phyloP scores from a whole-genome alignment of 768 basidiomycete species.

The Boletus rubroflammeus region DNA sequence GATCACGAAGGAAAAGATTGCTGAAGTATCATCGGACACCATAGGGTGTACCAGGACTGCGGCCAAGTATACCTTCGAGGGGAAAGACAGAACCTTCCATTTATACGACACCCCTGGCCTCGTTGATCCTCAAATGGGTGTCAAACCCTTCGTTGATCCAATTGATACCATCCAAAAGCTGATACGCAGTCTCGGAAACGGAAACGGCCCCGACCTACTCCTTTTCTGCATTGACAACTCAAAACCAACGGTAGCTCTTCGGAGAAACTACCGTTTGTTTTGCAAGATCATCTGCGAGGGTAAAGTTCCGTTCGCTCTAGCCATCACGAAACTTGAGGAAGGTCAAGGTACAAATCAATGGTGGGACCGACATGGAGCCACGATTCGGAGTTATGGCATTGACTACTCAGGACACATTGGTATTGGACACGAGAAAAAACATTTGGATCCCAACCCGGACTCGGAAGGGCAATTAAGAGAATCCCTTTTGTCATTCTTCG shows the following conservation, averaged over 20 bases:
- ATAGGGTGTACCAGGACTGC: slow-evolving; percentile 33
- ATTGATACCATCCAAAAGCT: slow-evolving; percentile 27
- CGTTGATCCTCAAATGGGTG: slow-evolving; percentile 23
- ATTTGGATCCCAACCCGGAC: slow-evolving; percentile 12
- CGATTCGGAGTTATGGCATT: slow-evolving; percentile 14
- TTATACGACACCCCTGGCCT: slow-evolving; percentile 36
- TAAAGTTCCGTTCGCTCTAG: slow-evolving; percentile 28
- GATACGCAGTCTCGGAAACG: slow-evolving; percentile 28
- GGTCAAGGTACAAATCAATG: slow-evolving; percentile 30
- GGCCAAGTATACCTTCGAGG: slow-evolving; percentile 23
- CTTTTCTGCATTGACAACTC: slow-evolving; percentile 31
- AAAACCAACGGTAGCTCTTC: slow-evolving; percentile 24
- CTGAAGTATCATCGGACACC: slow-evolving; percentile 30
- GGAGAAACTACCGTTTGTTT: slow-evolving; percentile 29
- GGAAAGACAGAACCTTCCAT: slow-evolving; percentile 19
- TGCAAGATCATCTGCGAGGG: slow-evolving; percentile 23
- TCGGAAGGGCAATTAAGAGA: slow-evolving; percentile 26
- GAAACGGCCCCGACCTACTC: slow-evolving; percentile 28
- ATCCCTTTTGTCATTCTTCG: slow-evolving; percentile 21
- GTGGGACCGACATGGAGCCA: slow-evolving; percentile 29
- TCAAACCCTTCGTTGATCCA: slow-evolving; percentile 17
- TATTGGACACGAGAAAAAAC: slow-evolving; percentile 28
- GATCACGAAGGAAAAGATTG: slow-evolving; percentile 25
- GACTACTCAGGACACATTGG: slow-evolving; percentile 31
- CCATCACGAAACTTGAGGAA: slow-evolving; percentile 29